A percentile compares a stretch with the other conserved stretches of the same genome.
Evolutionary conservation across 306 rosid species (phyloP).

Genomic region (Phaseolus lunatus): DNA sequence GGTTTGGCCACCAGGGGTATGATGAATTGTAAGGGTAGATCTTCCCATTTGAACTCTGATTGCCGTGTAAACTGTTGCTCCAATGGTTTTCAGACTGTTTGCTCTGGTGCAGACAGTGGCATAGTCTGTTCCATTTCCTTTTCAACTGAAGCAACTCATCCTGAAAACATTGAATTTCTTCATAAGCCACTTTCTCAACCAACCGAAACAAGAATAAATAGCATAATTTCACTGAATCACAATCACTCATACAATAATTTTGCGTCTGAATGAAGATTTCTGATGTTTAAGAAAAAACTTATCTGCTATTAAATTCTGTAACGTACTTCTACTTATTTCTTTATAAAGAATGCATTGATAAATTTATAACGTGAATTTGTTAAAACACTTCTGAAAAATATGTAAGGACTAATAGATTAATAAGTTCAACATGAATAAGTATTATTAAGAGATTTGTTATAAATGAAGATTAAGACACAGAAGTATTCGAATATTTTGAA

Average conservation of each 20-base stretch:
- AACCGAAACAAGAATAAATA: background rate
- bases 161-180: conserved; percentile 47
- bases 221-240: background rate
- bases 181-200: conserved; percentile 21
- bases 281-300: background rate
- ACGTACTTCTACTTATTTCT: too few relatives aligned
- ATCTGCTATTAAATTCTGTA: too few relatives aligned
- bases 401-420: background rate
- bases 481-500: background rate
- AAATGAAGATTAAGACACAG: background rate
- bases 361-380: background rate
- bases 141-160: conserved; percentile 67
- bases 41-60: conserved; percentile 49
- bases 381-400: background rate
- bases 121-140: conserved; percentile 79
- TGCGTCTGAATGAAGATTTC: background rate
- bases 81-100: conserved; percentile 57
- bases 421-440: background rate
- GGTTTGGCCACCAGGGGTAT: conserved; percentile 70
- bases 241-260: background rate
- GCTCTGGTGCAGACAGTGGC: conserved; percentile 71
- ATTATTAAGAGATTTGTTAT: background rate
- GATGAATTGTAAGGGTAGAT: conserved; percentile 63
- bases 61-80: conserved; percentile 48
- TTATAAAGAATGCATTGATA: background rate